Evolutionary conservation across 352 stramenopile species (phyloP), one percentile per base, ranked within the genome.

Genomic region (Phytophthora rubi): DNA sequence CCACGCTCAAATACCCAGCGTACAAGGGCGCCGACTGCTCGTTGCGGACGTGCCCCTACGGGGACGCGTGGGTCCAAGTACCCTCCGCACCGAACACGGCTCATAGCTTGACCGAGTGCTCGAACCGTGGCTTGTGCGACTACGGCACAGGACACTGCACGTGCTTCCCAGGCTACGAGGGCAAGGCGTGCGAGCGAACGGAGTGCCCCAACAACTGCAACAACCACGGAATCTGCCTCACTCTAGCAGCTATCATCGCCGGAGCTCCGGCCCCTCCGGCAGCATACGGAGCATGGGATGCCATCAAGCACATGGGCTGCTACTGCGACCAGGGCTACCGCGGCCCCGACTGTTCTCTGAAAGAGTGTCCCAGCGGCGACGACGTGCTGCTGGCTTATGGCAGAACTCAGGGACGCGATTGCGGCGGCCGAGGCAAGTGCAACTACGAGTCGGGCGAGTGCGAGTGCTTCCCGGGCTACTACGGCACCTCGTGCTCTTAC

Each of bases 141-240:
- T 88, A 94, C 63, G 39, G 73, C 15, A 94, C 89, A 26, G 97
- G 96, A 33, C 77, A 90, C 55, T 99, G 97, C 82, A 73, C 92
- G 28, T 98, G 96, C 71, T 97, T 92, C 62, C 68, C 83, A 6
- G 92, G 92, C 8, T 98, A 94, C 76, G 91, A 94, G 53, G 93
- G 92, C 76, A 97, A 95, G 59, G 89, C 92, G 16, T 98, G 94
- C 72, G 83, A 97, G 70, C 85, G 94, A 71, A 96, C 91, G 1
- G 76, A 97, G 61, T 99, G 97, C 73, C 95, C 95, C n/a, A 98
- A 98, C 81, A 83, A 97, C 74, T 99, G 97, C 88, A 98, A 93
- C 72, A 73, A 70, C 59, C 97, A 91, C 68, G 97, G 96, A 48
- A 90, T 98, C 69, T 99, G 97, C 79, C 84, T 97, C 64, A 98